Evolutionary conservation across 495 filamentous ascomycete genomes (phyloP).

Genomic region (Aspergillus biplanus): DNA sequence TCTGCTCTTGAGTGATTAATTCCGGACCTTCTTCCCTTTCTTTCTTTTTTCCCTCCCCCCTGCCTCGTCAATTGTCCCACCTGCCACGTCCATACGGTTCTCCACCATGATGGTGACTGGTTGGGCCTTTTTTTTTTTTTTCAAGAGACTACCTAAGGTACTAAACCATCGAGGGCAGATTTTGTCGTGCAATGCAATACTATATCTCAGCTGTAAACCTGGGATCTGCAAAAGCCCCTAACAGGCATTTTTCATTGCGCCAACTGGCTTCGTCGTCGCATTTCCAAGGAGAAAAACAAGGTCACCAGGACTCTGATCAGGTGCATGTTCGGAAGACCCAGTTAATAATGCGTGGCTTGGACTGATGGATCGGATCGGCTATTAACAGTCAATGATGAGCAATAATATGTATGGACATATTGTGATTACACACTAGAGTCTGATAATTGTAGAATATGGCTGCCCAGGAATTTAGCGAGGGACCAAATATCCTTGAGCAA

Average conservation of each 20-base stretch:
- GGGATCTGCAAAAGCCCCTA: constrained; percentile 9
- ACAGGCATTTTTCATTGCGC: background rate
- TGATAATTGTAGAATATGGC: background rate
- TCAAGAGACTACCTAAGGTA: too few relatives aligned
- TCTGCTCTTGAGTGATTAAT: constrained; percentile 7
- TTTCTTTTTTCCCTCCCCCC: constrained; percentile 11
- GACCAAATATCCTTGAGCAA: background rate
- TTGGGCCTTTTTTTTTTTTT: constrained; percentile 12
- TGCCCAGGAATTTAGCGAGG: background rate
- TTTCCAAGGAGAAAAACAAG: background rate
- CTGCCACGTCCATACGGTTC: constrained; percentile 30
- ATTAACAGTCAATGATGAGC: constrained; percentile 1
- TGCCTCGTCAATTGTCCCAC: constrained; percentile 23
- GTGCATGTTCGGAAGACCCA: constrained; percentile 1
- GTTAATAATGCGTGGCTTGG: background rate
- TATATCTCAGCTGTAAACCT: background rate
- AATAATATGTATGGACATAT: background rate
- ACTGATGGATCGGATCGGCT: background rate
- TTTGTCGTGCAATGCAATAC: background rate
- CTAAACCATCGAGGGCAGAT: constrained; percentile 1
- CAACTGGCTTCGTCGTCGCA: background rate
- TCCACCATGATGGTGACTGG: constrained; percentile 18
- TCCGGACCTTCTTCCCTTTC: constrained; percentile 4
- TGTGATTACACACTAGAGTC: constrained; percentile 7
- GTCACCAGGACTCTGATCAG: background rate